Conservation (phyloP, 2,329 filamentous ascomycete genomes). For the Eutypella sp. region DNA sequence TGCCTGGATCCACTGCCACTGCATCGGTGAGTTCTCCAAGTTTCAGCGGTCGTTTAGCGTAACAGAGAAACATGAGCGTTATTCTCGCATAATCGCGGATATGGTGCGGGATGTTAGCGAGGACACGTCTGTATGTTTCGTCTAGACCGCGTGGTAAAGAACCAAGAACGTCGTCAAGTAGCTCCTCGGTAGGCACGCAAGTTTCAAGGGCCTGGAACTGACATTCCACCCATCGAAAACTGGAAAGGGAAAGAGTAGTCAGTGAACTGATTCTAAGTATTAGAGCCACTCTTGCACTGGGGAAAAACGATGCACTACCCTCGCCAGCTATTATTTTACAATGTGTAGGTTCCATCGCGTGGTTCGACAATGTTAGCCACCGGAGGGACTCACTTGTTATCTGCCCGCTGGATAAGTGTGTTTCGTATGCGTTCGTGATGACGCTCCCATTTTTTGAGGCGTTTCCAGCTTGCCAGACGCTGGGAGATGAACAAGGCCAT, state of each 20-base stretch:
- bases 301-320: too few species aligned
- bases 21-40: background rate
- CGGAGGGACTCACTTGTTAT: conserved; percentile 29
- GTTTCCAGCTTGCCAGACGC: conserved; percentile 16
- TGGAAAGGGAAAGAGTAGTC: conserved; percentile 16
- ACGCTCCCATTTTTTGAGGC: conserved; percentile 19
- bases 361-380: too few species aligned
- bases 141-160: conserved; percentile 27
- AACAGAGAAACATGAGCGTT: background rate
- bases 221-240: conserved; percentile 32
- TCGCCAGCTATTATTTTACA: too few species aligned
- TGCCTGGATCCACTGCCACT: background rate
- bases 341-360: too few species aligned
- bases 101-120: conserved; percentile 4
- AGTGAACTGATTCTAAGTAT: conserved; percentile 10
- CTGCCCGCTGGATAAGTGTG: conserved; percentile 19
- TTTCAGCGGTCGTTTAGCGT: background rate
- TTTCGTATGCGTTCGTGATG: conserved; percentile 21
- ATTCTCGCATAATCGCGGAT: background rate
- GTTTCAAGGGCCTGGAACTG: conserved; percentile 23
- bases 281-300: too few species aligned
- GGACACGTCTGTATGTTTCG: conserved; percentile 30
- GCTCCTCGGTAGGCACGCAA: conserved; percentile 13
- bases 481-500: conserved; percentile 22
- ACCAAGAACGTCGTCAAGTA: conserved; percentile 24